Evolutionary conservation across 805 yeast genomes (phyloP), one percentile per base, ranked within the genome.

Genomic region (Maudiozyma bulderi): DNA sequence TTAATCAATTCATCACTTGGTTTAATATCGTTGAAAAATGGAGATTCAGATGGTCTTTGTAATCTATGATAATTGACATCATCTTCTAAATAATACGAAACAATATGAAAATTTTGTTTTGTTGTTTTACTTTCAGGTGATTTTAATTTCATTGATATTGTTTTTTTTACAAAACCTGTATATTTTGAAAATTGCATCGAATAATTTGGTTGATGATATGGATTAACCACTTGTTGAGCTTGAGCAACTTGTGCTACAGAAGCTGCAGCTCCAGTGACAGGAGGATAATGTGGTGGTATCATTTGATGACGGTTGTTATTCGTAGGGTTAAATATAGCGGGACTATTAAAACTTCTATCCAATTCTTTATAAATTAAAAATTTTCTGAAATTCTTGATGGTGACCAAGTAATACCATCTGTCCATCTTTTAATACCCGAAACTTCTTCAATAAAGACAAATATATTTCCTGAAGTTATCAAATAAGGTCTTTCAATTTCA

Each of bases 331-430:
- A 40, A 29, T 37, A 42, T 32, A 7, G 40, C 32, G 6, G 39
- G 20, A 26, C 15, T 34, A 6, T 41, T 40, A 29, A 7, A 43
- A 10, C 33, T 29, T 33, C 51, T 60, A 38, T 57, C 54, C 42
- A 58, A 62, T 60, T 89, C 93, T 29, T 95, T 76, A 65, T 90
- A 90, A 9, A 90, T 81, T 29, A 90, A 69, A 57, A 90, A 90
- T 50, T 93, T 73, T 6, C 96, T 38, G 86, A 72, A 33, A 90
- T 87, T 39, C 97, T 71, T 2, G 93, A 83, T 0, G 97, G 95
- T 2, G 89, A 81, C 97, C 97, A 90, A 11, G 88, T 73, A 8
- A 86, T 77, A 11, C 96, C 95, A 58, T 90, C 97, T 1, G 97
- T 90, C 97, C 97, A 90, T 50, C 97, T 73, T 62, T 85, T 85